These are phyloP conservation scores for Beauveria varroae DNA, from an alignment of 2,329 filamentous ascomycete genomes.

Conservation along the genomic window DNA sequence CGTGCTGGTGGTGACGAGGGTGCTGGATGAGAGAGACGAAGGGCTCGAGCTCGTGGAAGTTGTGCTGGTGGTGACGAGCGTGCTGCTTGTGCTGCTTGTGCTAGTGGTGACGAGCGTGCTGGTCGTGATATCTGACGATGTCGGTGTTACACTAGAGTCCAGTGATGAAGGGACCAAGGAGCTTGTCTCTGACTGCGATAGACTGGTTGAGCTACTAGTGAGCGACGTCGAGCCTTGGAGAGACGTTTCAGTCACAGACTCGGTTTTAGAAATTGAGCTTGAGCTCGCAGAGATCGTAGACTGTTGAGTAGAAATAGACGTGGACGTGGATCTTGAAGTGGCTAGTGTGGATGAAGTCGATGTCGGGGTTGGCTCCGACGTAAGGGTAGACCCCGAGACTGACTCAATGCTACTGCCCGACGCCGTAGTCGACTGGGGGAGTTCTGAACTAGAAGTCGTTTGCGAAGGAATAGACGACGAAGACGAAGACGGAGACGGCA, in stretches of 20 bases:
- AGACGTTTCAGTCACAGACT: background rate
- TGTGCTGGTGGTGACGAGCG: background rate
- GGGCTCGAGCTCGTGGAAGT: background rate
- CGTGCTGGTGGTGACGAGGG: background rate
- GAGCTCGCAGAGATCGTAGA: background rate
- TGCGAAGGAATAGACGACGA: background rate
- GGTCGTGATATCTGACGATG: background rate
- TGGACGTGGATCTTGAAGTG: background rate
- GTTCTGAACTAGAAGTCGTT: background rate
- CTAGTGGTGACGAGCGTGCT: background rate
- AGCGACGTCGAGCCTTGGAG: background rate
- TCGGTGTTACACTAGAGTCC: background rate
- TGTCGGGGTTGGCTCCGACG: background rate
- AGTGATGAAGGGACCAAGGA: background rate
- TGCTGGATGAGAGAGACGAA: background rate
- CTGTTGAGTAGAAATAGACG: background rate
- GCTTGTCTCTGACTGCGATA: background rate
- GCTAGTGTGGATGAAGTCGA: background rate
- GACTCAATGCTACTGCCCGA: background rate
- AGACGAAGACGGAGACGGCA: too few species aligned
- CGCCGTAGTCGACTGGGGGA: background rate
- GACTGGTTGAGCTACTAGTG: background rate
- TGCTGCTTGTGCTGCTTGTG: background rate
- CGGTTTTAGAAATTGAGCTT: background rate
- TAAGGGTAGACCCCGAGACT: background rate